Conservation (phyloP, 1,139 yeast genomes). For the Pichia sp. region DNA sequence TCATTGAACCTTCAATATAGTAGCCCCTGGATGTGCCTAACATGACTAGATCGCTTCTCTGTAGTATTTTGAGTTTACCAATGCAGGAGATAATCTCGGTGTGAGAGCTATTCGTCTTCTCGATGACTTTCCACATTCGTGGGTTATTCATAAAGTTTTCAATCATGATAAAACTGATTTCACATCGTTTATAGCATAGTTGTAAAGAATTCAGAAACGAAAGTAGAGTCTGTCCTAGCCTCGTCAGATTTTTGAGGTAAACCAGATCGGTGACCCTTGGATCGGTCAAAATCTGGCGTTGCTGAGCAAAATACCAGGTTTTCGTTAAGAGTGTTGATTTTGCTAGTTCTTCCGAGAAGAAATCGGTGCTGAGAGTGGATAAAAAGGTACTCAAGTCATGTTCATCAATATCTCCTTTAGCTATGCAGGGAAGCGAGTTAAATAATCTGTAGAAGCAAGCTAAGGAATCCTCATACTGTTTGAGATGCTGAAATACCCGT, state of each 20-base stretch:
- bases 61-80: constrained; percentile 41
- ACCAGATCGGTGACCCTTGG: constrained; percentile 10
- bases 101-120: not conserved
- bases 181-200: constrained; percentile 19
- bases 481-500: constrained; percentile 18
- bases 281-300: too few species aligned
- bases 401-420: constrained; percentile 6
- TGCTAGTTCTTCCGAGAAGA: too few species aligned
- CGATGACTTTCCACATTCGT: not conserved
- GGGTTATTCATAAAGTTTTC: constrained; percentile 6
- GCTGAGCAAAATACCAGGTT: too few species aligned
- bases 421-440: constrained; percentile 4
- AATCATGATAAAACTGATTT: constrained; percentile 13
- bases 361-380: too few species aligned
- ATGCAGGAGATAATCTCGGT: constrained; percentile 32
- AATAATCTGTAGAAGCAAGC: constrained; percentile 18
- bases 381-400: too few species aligned
- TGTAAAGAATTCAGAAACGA: constrained; percentile 20
- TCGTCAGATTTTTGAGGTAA: constrained; percentile 14
- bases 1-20: constrained; percentile 36
- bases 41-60: constrained; percentile 36
- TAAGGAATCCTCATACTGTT: constrained; percentile 22
- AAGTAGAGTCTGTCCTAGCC: constrained; percentile 15
- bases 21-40: constrained; percentile 33
- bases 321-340: too few species aligned